These are phyloP conservation scores for Berkeleyomyces basicola DNA, from an alignment of 2,329 filamentous ascomycete species.

Conservation along the genomic window DNA sequence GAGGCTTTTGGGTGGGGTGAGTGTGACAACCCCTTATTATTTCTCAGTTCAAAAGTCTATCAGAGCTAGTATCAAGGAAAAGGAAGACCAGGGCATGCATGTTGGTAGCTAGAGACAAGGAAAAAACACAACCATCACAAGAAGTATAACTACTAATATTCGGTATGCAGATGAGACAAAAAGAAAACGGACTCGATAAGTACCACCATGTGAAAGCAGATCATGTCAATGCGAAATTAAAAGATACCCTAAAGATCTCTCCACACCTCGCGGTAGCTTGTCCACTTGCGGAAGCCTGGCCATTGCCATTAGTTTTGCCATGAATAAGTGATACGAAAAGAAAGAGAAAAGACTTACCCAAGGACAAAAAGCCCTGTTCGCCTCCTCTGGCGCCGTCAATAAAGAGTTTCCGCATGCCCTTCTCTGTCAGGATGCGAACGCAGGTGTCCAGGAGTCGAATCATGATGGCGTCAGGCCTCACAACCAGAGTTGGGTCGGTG, in stretches of 20 bases:
- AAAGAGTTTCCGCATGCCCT: conserved; percentile 38
- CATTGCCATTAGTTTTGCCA: conserved; percentile 1
- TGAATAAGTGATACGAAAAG: not conserved
- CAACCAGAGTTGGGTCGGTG: conserved; percentile 26
- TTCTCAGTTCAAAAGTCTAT: not conserved
- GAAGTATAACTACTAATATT: too few species aligned
- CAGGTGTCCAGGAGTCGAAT: conserved; percentile 37
- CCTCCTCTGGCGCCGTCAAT: conserved; percentile 37
- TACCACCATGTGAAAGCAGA: too few species aligned
- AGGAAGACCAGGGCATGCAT: not conserved
- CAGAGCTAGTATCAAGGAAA: not conserved
- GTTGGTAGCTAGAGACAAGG: not conserved
- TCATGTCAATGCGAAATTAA: too few species aligned
- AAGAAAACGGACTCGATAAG: too few species aligned
- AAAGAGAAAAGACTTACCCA: conserved; percentile 28
- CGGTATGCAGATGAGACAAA: too few species aligned
- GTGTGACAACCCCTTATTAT: not conserved
- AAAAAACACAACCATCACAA: not conserved
- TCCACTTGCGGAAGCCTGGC: conserved; percentile 41
- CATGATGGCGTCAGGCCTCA: conserved; percentile 32
- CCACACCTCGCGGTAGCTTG: conserved; percentile 40
- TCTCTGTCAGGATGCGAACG: conserved; percentile 28
- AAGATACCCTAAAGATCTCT: conserved; percentile 20
- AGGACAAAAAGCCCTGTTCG: conserved; percentile 31
- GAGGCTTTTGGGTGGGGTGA: not conserved